Evolutionary conservation across 2,329 filamentous ascomycete species (phyloP).

Genomic region (Juglanconis juglandina): DNA sequence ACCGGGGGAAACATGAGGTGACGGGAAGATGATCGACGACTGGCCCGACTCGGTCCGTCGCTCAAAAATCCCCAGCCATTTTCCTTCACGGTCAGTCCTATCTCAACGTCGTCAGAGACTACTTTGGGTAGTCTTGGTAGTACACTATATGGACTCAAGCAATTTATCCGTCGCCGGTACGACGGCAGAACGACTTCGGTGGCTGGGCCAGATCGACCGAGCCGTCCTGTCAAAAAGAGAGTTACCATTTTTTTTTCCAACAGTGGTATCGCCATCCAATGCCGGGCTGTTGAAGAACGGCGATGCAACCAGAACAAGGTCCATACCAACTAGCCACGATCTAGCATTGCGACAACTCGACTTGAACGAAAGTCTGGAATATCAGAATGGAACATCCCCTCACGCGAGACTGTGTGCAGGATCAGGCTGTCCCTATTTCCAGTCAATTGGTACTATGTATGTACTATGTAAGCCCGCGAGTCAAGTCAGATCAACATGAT

Average conservation of each 20-base stretch:
- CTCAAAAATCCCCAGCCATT: neutral
- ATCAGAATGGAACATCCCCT: neutral
- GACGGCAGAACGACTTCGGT: neutral
- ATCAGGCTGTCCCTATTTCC: neutral
- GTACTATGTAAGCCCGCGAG: neutral
- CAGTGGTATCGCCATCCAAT: too few species aligned
- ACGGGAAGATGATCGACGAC: conserved; percentile 15
- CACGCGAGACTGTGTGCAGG: neutral
- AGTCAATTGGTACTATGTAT: neutral
- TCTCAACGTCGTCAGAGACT: neutral
- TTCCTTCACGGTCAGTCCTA: neutral
- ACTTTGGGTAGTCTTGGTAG: neutral
- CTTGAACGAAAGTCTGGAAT: too few species aligned
- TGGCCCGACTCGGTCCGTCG: conserved; percentile 14
- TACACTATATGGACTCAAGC: neutral
- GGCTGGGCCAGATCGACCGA: neutral
- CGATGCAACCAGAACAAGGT: too few species aligned
- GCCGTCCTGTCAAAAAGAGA: neutral
- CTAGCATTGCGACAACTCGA: too few species aligned
- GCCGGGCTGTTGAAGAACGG: too few species aligned
- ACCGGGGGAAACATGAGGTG: neutral
- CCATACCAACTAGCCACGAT: too few species aligned
- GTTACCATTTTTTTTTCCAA: neutral
- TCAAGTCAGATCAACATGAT: neutral
- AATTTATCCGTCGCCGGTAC: neutral